These are phyloP conservation scores for Ceratobasidium sp. DNA, from an alignment of 1,284 basidiomycete species.

Conservation along the genomic window DNA sequence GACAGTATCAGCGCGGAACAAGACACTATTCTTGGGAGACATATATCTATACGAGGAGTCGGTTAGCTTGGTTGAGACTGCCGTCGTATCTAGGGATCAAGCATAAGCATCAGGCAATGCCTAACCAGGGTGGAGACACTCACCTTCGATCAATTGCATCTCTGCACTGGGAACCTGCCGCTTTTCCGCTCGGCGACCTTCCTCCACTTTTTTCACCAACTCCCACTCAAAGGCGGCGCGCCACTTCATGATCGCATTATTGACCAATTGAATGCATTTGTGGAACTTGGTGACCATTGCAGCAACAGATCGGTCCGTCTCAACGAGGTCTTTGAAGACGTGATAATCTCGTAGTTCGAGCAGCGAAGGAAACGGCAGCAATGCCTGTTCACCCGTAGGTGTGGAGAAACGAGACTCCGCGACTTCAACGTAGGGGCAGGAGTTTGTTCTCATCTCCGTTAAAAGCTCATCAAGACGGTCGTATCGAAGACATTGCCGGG, in stretches of 20 bases:
- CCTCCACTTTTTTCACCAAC: conserved; percentile 2
- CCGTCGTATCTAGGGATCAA: background rate
- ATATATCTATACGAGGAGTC: conserved; percentile 30
- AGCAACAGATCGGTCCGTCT: conserved; percentile 35
- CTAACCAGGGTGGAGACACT: background rate
- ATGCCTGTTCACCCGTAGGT: background rate
- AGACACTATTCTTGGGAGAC: conserved; percentile 26
- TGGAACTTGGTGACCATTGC: conserved; percentile 32
- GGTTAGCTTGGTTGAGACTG: conserved; percentile 30
- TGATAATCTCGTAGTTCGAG: conserved; percentile 17
- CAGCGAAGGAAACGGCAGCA: conserved; percentile 3
- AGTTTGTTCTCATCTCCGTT: background rate
- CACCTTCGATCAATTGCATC: conserved; percentile 18
- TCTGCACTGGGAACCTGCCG: background rate
- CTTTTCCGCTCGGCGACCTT: conserved; percentile 11
- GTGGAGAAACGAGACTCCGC: conserved; percentile 3
- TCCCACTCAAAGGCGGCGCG: conserved; percentile 27
- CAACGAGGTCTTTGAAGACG: conserved; percentile 31
- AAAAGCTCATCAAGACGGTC: conserved; percentile 14
- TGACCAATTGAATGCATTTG: background rate
- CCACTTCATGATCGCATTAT: conserved; percentile 33
- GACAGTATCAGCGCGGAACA: conserved; percentile 40
- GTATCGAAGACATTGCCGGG: conserved; percentile 9
- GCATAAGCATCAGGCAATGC: background rate
- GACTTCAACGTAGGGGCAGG: conserved; percentile 21